A percentile compares a stretch with the other conserved stretches of the same genome.
Conservation (phyloP, 2,329 filamentous ascomycete genomes). For the Hymenoscyphus salicellus region DNA sequence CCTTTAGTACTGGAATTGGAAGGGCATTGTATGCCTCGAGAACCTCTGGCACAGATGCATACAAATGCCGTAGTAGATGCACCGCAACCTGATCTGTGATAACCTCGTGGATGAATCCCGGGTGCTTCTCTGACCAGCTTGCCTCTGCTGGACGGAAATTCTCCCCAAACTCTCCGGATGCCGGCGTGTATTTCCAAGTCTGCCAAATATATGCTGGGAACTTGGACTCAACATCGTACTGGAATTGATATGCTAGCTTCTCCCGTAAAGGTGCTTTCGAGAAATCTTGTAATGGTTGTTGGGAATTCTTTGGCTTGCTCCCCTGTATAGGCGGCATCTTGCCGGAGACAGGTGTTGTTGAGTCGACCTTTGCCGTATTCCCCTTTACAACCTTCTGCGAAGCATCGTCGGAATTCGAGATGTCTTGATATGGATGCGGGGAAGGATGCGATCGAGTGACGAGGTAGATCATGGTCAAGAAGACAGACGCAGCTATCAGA, state of each 20-base stretch:
- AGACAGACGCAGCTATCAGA: conserved; percentile 65
- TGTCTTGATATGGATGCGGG: conserved; percentile 11
- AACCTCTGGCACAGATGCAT: conserved; percentile 76
- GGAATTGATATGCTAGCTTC: conserved; percentile 90
- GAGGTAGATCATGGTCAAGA: conserved; percentile 68
- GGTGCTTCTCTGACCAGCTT: conserved; percentile 84
- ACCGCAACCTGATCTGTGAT: conserved; percentile 86
- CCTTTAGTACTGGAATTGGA: conserved; percentile 72
- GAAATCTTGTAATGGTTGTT: conserved; percentile 50
- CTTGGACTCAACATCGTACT: conserved; percentile 82
- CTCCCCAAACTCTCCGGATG: conserved; percentile 69
- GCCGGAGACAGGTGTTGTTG: conserved; percentile 15
- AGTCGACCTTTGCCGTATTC: conserved; percentile 14
- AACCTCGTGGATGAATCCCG: conserved; percentile 91
- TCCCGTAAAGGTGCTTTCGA: conserved; percentile 68
- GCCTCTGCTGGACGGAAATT: conserved; percentile 79
- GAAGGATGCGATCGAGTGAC: conserved; percentile 58
- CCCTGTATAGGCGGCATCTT: not conserved
- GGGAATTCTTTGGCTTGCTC: conserved; percentile 16
- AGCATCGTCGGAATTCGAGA: not conserved
- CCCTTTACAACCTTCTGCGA: conserved; percentile 8
- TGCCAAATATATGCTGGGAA: conserved; percentile 99
- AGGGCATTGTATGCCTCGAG: conserved; percentile 72
- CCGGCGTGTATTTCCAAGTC: conserved; percentile 89
- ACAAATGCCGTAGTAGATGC: conserved; percentile 80